Evolutionary conservation across 2,329 filamentous ascomycete species (phyloP).

Genomic region (Ascocoryne sarcoides): DNA sequence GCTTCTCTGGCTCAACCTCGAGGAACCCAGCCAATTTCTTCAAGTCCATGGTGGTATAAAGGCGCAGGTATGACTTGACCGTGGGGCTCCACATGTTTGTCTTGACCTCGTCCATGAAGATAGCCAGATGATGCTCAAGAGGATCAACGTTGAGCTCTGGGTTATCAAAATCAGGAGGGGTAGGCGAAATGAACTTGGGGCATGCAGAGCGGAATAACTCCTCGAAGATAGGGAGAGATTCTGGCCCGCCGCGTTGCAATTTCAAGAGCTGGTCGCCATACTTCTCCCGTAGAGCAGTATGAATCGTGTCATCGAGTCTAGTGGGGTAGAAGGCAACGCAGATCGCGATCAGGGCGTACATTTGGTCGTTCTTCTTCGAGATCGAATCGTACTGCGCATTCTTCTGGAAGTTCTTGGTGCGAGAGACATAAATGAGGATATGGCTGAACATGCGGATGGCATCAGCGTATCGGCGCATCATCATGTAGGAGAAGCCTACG

Average conservation of each 20-base stretch:
- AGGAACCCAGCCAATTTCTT: slow-evolving; percentile 97
- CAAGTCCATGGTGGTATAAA: slow-evolving; percentile 99
- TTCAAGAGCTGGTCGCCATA: slow-evolving; percentile 97
- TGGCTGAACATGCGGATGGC: slow-evolving; percentile 99
- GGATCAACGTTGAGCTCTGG: slow-evolving; percentile 93
- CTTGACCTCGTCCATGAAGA: slow-evolving; percentile 99
- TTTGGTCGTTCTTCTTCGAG: slow-evolving; percentile 99
- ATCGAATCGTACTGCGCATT: slow-evolving; percentile 97
- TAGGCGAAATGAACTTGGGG: slow-evolving; percentile 98
- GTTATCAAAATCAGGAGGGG: slow-evolving; percentile 95
- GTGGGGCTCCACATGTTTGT: slow-evolving; percentile 98
- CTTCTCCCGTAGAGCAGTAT: slow-evolving; percentile 96
- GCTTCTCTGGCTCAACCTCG: slow-evolving; percentile 91
- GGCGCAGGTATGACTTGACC: slow-evolving; percentile 95
- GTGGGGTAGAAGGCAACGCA: slow-evolving; percentile 98
- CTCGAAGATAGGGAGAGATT: slow-evolving; percentile 93
- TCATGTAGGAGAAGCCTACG: slow-evolving; percentile 99
- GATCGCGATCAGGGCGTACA: slow-evolving; percentile 98
- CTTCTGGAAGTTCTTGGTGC: slow-evolving; percentile 99
- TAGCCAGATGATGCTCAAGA: slow-evolving; percentile 88
- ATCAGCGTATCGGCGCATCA: slow-evolving; percentile 99
- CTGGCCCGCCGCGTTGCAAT: slow-evolving; percentile 91
- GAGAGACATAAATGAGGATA: slow-evolving; percentile 96
- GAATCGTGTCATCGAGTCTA: slow-evolving; percentile 95
- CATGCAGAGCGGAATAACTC: slow-evolving; percentile 96